These are phyloP conservation scores for Spathaspora sp. DNA, from an alignment of 805 yeast species.

Conservation along the genomic window DNA sequence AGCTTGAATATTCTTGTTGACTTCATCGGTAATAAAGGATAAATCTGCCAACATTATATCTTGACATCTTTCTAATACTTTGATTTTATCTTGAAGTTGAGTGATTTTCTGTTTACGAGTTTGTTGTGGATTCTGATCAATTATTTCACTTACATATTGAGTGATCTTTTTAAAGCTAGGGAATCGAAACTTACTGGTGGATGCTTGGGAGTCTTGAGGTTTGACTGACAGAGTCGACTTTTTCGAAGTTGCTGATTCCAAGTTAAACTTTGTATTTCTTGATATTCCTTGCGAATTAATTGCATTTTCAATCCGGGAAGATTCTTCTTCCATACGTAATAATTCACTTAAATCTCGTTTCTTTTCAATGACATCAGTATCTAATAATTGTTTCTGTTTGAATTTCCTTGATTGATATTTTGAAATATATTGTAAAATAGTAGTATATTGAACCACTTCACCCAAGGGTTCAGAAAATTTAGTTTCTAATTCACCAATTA, in stretches of 20 bases:
- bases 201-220: conserved; percentile 2
- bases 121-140: conserved; percentile 66
- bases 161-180: conserved; percentile 51
- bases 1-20: conserved; percentile 44
- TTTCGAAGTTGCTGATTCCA: conserved; percentile 8
- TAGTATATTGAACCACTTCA: conserved; percentile 65
- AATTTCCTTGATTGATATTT: conserved; percentile 50
- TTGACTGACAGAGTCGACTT: background rate
- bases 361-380: conserved; percentile 29
- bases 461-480: conserved; percentile 67
- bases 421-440: conserved; percentile 53
- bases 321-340: conserved; percentile 27
- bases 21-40: conserved; percentile 38
- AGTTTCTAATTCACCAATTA: conserved; percentile 51
- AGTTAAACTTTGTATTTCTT: conserved; percentile 19
- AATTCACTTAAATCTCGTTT: conserved; percentile 27
- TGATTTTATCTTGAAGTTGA: conserved; percentile 48
- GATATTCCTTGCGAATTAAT: conserved; percentile 17
- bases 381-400: conserved; percentile 29
- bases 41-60: conserved; percentile 38
- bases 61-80: conserved; percentile 50
- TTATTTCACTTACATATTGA: conserved; percentile 51
- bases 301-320: conserved; percentile 21
- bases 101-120: conserved; percentile 52
- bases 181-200: conserved; percentile 42